Evolutionary conservation across 495 filamentous ascomycete species (phyloP).

Genomic region (Podospora conica): DNA sequence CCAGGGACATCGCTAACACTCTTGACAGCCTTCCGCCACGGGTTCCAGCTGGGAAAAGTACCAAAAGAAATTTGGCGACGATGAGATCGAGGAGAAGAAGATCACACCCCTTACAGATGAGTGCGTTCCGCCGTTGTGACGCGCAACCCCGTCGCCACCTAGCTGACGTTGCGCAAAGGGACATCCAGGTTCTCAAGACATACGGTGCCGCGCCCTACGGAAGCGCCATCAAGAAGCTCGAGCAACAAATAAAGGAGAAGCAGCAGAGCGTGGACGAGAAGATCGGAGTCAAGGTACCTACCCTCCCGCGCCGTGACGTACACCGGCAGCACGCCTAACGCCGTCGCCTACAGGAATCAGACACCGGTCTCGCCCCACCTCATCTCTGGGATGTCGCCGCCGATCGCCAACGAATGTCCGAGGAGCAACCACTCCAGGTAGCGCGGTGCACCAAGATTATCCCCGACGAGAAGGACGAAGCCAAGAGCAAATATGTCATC

Average conservation of each 20-base stretch:
- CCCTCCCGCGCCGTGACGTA: neutral
- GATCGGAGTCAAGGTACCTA: conserved; percentile 59
- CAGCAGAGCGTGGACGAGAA: conserved; percentile 97
- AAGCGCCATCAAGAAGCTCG: conserved; percentile 84
- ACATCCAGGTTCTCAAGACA: conserved; percentile 98
- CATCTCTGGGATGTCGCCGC: conserved; percentile 98
- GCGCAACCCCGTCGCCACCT: conserved; percentile 19
- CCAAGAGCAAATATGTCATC: conserved; percentile 99
- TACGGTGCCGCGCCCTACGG: conserved; percentile 97
- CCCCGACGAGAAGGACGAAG: conserved; percentile 87
- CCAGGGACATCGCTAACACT: conserved; percentile 14
- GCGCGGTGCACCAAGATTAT: conserved; percentile 99
- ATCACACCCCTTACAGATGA: conserved; percentile 94
- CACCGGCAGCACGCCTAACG: conserved; percentile 2
- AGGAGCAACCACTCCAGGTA: conserved; percentile 96
- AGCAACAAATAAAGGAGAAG: conserved; percentile 97
- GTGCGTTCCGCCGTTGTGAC: conserved; percentile 38
- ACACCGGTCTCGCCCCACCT: conserved; percentile 94
- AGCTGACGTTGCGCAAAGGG: conserved; percentile 52
- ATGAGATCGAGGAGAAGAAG: conserved; percentile 98
- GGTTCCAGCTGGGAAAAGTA: conserved; percentile 98
- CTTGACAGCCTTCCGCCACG: conserved; percentile 72
- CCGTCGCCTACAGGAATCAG: conserved; percentile 68
- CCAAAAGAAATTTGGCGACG: conserved; percentile 90
- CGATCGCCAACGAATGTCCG: conserved; percentile 94